These are phyloP conservation scores for Pseudogymnoascus sp. DNA, from an alignment of 2,329 filamentous ascomycete genomes.

Conservation along the genomic window DNA sequence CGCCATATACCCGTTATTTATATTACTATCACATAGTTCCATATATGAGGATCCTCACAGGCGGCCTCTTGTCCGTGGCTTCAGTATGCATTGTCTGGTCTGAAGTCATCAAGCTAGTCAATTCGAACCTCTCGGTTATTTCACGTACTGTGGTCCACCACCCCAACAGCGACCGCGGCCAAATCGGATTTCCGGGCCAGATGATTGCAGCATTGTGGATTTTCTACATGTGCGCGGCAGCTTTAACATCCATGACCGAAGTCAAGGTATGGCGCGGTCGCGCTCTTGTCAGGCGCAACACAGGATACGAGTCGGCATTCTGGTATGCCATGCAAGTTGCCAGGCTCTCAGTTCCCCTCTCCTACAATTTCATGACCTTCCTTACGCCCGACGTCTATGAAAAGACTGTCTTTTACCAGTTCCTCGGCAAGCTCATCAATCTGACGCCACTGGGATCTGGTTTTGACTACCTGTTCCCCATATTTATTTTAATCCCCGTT, in stretches of 20 bases:
- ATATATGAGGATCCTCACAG: constrained; percentile 54
- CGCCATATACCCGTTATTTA: constrained; percentile 74
- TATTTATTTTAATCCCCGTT: constrained; percentile 80
- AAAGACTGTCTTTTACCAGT: constrained; percentile 77
- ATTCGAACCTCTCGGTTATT: constrained; percentile 67
- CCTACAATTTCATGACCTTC: constrained; percentile 96
- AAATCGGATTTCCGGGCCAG: constrained; percentile 82
- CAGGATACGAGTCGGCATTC: constrained; percentile 84
- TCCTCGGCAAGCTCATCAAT: constrained; percentile 76
- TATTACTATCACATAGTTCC: constrained; percentile 70
- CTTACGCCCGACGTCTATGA: constrained; percentile 64
- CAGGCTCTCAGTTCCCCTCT: constrained; percentile 82
- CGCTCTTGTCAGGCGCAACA: constrained; percentile 82
- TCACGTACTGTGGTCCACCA: constrained; percentile 50
- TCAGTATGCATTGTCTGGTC: constrained; percentile 88
- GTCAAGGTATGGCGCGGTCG: constrained; percentile 97
- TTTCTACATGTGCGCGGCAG: constrained; percentile 89
- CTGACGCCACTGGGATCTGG: constrained; percentile 74
- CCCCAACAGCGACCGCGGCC: constrained; percentile 59
- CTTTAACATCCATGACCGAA: constrained; percentile 79
- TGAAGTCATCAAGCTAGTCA: constrained; percentile 78
- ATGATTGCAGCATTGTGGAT: constrained; percentile 81
- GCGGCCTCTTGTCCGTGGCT: constrained; percentile 62
- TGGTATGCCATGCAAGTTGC: constrained; percentile 95
- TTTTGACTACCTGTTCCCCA: constrained; percentile 84